phyloP scores from a whole-genome alignment of 179 eudicot genomes.

The Monotropa hypopitys region DNA sequence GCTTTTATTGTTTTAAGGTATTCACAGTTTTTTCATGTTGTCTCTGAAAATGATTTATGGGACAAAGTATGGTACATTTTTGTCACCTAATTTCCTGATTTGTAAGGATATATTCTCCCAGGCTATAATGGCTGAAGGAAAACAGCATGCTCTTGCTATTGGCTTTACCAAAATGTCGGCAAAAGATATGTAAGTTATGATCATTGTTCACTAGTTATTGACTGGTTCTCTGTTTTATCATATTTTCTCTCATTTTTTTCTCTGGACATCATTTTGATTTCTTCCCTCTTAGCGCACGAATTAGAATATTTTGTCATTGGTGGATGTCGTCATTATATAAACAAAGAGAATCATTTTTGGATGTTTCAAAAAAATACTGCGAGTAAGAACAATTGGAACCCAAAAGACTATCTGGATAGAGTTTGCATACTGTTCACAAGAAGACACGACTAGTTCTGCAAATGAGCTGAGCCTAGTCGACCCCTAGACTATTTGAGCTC shows the following conservation, averaged over 20 bases:
- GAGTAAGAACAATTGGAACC: background rate
- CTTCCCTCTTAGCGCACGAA: background rate
- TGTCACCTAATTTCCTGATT: slow-evolving; percentile 4
- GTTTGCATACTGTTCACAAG: background rate
- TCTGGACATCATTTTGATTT: background rate
- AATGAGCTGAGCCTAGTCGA: background rate
- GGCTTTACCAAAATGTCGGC: slow-evolving; percentile 98
- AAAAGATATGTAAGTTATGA: slow-evolving; percentile 73
- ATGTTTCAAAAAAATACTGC: background rate
- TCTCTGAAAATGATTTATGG: background rate
- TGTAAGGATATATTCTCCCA: slow-evolving; percentile 17
- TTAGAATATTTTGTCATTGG: background rate
- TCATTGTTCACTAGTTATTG: background rate
- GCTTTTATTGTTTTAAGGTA: background rate
- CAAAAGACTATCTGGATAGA: background rate
- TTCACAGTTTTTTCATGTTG: background rate
- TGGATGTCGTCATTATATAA: background rate
- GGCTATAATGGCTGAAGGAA: slow-evolving; percentile 99
- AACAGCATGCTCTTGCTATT: slow-evolving; percentile 97
- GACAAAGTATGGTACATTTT: background rate
- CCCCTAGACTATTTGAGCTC: background rate
- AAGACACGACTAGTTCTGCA: background rate
- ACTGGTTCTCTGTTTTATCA: background rate
- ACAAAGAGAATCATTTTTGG: background rate
- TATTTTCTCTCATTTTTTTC: background rate